These are phyloP conservation scores for Candida chilensis DNA, from an alignment of 805 yeast genomes.

Conservation along the genomic window DNA sequence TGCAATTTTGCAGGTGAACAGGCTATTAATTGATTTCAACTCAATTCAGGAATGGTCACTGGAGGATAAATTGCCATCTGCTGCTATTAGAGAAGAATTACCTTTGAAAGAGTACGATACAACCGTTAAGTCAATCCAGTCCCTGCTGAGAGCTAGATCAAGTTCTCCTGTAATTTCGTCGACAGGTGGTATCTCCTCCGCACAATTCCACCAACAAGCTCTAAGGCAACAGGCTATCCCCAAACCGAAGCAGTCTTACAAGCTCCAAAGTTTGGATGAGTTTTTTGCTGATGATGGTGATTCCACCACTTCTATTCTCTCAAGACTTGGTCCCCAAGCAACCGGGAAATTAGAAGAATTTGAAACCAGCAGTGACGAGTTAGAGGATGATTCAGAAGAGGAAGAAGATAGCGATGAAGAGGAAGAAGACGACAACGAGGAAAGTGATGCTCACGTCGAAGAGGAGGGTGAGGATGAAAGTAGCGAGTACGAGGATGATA, in stretches of 20 bases:
- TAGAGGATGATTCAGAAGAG: conserved; percentile 13
- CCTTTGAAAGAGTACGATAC: conserved; percentile 6
- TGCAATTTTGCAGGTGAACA: conserved; percentile 8
- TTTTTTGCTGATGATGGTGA: conserved; percentile 51
- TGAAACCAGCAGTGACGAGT: conserved; percentile 6
- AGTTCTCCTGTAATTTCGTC: conserved; percentile 6
- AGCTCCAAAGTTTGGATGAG: conserved; percentile 78
- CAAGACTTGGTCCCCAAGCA: too few species aligned
- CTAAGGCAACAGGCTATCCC: conserved; percentile 1
- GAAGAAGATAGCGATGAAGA: conserved; percentile 15
- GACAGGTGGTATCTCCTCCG: conserved; percentile 17
- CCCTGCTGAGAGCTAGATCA: conserved; percentile 8
- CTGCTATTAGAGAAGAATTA: conserved; percentile 18
- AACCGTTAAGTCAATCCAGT: conserved; percentile 6
- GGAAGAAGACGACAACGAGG: conserved; percentile 13
- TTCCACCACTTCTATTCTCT: too few species aligned
- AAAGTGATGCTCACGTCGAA: conserved; percentile 13
- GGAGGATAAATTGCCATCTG: conserved; percentile 14
- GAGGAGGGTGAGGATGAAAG: conserved; percentile 20
- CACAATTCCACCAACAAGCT: conserved; percentile 5
- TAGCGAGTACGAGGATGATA: conserved; percentile 17
- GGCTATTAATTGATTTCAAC: conserved; percentile 10
- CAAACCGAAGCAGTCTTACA: conserved; percentile 26
- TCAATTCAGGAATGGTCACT: conserved; percentile 37
- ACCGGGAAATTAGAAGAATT: too few species aligned